Evolutionary conservation across 768 basidiomycete genomes (phyloP).

Genomic region (Boletus vermiculosoides): DNA sequence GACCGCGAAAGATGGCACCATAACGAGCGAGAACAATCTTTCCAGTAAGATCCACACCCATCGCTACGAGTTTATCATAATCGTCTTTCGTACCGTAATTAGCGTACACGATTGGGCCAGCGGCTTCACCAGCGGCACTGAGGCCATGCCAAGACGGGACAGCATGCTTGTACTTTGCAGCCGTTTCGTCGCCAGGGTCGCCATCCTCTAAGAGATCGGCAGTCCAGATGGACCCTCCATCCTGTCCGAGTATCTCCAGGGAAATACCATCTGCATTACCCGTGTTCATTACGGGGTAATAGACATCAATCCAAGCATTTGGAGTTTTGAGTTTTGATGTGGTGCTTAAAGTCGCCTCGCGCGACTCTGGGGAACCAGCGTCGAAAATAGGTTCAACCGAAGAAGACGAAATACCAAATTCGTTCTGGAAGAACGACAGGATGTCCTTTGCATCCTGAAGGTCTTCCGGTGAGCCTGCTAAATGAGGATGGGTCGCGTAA

Average conservation of each 20-base stretch:
- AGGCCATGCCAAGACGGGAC: constrained; percentile 88
- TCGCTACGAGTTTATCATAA: constrained; percentile 57
- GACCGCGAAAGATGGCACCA: constrained; percentile 74
- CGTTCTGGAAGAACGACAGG: constrained; percentile 63
- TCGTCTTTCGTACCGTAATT: constrained; percentile 78
- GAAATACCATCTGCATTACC: constrained; percentile 57
- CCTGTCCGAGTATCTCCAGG: constrained; percentile 60
- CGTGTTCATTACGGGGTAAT: constrained; percentile 86
- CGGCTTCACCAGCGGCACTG: constrained; percentile 72
- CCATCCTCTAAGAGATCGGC: constrained; percentile 76
- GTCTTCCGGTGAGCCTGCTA: constrained; percentile 65
- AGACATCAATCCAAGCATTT: constrained; percentile 79
- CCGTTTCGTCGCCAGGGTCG: constrained; percentile 68
- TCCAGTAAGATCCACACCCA: constrained; percentile 71
- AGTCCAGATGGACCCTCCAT: constrained; percentile 56
- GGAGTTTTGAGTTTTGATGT: constrained; percentile 48
- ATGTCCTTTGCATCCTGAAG: constrained; percentile 63
- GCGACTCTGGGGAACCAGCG: constrained; percentile 68
- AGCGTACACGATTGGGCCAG: constrained; percentile 71
- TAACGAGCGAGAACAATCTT: constrained; percentile 81
- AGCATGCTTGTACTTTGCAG: constrained; percentile 59
- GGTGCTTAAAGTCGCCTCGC: constrained; percentile 60
- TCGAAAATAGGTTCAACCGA: constrained; percentile 54
- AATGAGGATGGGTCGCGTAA: constrained; percentile 68
- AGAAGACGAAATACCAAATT: constrained; percentile 52